Evolutionary conservation across 345 rosid species (phyloP).

Genomic region (Brassica nigra): DNA sequence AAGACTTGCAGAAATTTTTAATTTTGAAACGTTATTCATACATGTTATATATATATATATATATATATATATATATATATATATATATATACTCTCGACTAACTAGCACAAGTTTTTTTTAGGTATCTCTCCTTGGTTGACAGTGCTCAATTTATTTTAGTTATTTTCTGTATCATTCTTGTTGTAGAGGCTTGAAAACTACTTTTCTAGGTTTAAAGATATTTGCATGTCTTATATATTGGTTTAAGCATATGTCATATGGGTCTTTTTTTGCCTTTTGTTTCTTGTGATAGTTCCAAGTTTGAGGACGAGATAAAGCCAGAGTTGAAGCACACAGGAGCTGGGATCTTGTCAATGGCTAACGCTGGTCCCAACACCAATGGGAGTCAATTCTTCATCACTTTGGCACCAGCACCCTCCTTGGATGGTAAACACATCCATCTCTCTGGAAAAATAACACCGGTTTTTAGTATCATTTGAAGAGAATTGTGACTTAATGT

Average conservation of each 20-base stretch:
- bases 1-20: not conserved
- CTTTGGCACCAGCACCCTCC: slow-evolving; percentile 78
- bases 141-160: not conserved
- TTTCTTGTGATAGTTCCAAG: slow-evolving; percentile 45
- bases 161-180: not conserved
- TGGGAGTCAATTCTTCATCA: slow-evolving; percentile 93
- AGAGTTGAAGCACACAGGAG: slow-evolving; percentile 94
- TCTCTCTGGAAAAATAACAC: not conserved
- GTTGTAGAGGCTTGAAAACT: not conserved
- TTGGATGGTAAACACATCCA: slow-evolving; percentile 65
- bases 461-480: not conserved
- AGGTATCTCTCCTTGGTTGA: not conserved
- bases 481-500: not conserved
- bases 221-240: not conserved
- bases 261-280: not conserved
- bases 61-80: no score
- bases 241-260: not conserved
- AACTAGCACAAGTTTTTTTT: not conserved
- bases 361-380: slow-evolving; percentile 96
- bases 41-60: no score
- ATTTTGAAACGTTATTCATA: not conserved
- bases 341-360: slow-evolving; percentile 96
- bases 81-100: not conserved
- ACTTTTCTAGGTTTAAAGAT: not conserved
- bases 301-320: slow-evolving; percentile 88